These are phyloP conservation scores for Ustulina deusta DNA, from an alignment of 2,329 filamentous ascomycete genomes.

Conservation along the genomic window DNA sequence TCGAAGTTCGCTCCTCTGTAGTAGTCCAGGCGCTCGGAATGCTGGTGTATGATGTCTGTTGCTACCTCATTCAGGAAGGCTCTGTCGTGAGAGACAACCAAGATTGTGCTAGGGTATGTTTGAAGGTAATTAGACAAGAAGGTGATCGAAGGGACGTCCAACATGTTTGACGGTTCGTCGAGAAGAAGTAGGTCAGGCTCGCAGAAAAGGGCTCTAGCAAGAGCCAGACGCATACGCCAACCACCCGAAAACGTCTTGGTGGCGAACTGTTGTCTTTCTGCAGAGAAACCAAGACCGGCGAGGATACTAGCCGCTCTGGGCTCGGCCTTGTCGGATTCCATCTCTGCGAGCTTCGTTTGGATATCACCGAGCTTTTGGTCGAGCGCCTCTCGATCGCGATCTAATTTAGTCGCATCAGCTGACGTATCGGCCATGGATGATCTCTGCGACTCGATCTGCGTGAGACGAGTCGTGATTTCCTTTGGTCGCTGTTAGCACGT, in stretches of 20 bases:
- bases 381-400: slow-evolving; percentile 88
- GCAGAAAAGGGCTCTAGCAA: slow-evolving; percentile 96
- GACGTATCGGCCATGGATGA: slow-evolving; percentile 90
- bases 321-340: slow-evolving; percentile 99
- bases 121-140: slow-evolving; percentile 98
- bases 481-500: slow-evolving; percentile 53
- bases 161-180: slow-evolving; percentile 99
- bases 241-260: slow-evolving; percentile 99
- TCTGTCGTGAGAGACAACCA: slow-evolving; percentile 98
- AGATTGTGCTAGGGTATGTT: slow-evolving; percentile 89
- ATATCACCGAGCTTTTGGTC: slow-evolving; percentile 93
- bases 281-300: slow-evolving; percentile 94
- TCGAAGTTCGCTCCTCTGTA: slow-evolving; percentile 98
- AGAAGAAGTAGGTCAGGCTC: slow-evolving; percentile 95
- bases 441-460: slow-evolving; percentile 81
- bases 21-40: slow-evolving; percentile 97
- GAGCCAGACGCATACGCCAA: slow-evolving; percentile 98
- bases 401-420: slow-evolving; percentile 84
- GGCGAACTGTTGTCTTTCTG: slow-evolving; percentile 89
- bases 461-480: slow-evolving; percentile 82
- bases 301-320: slow-evolving; percentile 95
- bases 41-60: slow-evolving; percentile 99
- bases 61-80: slow-evolving; percentile 98
- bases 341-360: slow-evolving; percentile 91
- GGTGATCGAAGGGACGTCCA: slow-evolving; percentile 99